These are phyloP conservation scores for Marchantia paleacea DNA, from an alignment of 225 moss, liverwort and hornwort species.

Conservation along the genomic window DNA sequence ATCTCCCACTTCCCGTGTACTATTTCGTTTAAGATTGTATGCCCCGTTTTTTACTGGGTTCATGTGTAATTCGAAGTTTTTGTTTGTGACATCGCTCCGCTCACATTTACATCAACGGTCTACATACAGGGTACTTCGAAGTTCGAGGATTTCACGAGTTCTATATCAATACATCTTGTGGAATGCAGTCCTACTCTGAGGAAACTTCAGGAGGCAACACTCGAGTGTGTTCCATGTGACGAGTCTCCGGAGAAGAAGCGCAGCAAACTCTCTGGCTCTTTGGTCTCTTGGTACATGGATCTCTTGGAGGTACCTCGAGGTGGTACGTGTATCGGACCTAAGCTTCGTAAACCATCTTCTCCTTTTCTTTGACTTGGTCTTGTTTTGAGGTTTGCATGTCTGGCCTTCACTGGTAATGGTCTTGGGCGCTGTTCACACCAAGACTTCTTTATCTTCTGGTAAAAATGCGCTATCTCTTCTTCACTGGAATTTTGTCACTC, in stretches of 20 bases:
- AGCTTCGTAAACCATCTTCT: background rate
- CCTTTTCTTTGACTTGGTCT: background rate
- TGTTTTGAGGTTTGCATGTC: background rate
- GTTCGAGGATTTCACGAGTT: slow-evolving; percentile 64
- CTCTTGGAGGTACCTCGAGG: slow-evolving; percentile 79
- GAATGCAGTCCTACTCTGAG: slow-evolving; percentile 92
- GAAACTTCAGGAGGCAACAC: slow-evolving; percentile 58
- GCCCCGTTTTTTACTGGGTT: too few species aligned
- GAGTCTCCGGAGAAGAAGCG: slow-evolving; percentile 36
- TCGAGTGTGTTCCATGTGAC: slow-evolving; percentile 46
- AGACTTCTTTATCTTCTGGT: slow-evolving; percentile 2
- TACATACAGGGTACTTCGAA: slow-evolving; percentile 66
- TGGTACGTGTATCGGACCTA: slow-evolving; percentile 30
- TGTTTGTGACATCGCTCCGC: too few species aligned
- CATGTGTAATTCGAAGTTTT: too few species aligned
- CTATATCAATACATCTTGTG: slow-evolving; percentile 70
- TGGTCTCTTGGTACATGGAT: slow-evolving; percentile 64
- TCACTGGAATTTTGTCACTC: background rate
- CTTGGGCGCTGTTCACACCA: slow-evolving; percentile 11
- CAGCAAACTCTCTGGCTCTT: slow-evolving; percentile 61
- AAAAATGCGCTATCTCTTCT: background rate
- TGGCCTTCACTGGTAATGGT: background rate
- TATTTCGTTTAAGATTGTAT: too few species aligned
- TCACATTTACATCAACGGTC: too few species aligned
- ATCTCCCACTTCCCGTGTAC: too few species aligned